Conservation (phyloP, 495 filamentous ascomycete species). For the Hypoxylon crocopeplum region DNA sequence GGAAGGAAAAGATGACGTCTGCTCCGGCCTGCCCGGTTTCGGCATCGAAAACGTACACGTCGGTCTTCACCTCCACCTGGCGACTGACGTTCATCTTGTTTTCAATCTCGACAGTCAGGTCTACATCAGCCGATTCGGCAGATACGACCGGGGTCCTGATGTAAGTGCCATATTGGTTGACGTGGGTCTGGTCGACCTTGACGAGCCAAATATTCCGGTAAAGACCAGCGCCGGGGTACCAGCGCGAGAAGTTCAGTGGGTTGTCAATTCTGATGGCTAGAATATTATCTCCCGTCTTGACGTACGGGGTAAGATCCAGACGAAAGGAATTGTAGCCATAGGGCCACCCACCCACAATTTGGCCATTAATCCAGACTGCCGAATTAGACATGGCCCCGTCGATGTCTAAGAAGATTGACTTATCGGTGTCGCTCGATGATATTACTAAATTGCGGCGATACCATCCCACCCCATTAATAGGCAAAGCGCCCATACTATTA, state of each 20-base stretch:
- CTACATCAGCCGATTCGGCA: conserved; percentile 45
- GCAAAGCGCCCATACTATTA: conserved; percentile 65
- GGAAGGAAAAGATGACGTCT: conserved; percentile 38
- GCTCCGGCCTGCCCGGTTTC: conserved; percentile 23
- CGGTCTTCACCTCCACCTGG: conserved; percentile 40
- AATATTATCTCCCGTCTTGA: conserved; percentile 47
- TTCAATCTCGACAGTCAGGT: conserved; percentile 48
- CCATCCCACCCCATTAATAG: conserved; percentile 56
- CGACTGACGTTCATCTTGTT: conserved; percentile 41
- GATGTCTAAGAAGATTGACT: conserved; percentile 54
- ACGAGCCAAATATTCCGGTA: conserved; percentile 60
- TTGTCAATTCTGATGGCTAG: conserved; percentile 59
- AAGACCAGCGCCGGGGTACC: conserved; percentile 59
- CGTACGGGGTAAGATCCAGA: conserved; percentile 54
- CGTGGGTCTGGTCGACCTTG: conserved; percentile 50
- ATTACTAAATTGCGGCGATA: conserved; percentile 52
- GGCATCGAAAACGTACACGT: conserved; percentile 34
- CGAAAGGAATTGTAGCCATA: conserved; percentile 58
- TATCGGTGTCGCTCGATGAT: conserved; percentile 37
- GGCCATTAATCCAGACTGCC: conserved; percentile 55
- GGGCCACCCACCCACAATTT: conserved; percentile 58
- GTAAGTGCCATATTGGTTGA: conserved; percentile 53
- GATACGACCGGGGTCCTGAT: conserved; percentile 51
- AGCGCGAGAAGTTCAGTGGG: conserved; percentile 50
- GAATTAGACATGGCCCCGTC: conserved; percentile 60